Conservation (phyloP, 306 rosid genomes). For the Mimosa bimucronata region DNA sequence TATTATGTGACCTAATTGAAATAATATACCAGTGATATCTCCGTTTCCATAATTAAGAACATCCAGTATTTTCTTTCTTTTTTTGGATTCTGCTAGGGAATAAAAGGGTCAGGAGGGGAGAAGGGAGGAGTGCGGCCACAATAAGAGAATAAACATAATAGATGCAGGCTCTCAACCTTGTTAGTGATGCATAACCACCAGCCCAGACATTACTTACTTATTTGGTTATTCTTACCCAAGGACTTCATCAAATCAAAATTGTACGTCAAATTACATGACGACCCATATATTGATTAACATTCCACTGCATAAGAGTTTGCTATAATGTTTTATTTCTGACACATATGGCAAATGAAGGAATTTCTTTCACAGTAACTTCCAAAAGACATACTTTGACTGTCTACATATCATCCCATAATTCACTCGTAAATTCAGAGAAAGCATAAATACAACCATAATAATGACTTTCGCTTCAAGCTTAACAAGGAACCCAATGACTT, state of each 20-base stretch:
- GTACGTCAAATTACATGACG: not conserved
- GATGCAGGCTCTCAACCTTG: slow-evolving; percentile 16
- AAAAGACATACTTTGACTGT: not conserved
- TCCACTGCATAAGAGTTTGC: slow-evolving; percentile 1
- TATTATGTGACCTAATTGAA: slow-evolving; percentile 5
- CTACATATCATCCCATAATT: not conserved
- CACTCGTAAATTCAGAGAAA: slow-evolving; percentile 3
- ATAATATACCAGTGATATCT: slow-evolving; percentile 1
- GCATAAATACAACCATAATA: not conserved
- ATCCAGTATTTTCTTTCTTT: not conserved
- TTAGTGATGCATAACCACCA: not conserved
- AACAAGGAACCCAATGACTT: not conserved
- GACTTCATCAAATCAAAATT: slow-evolving; percentile 1
- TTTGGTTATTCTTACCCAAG: slow-evolving; percentile 2
- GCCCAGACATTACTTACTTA: slow-evolving; percentile 7
- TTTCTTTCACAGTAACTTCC: slow-evolving; percentile 8
- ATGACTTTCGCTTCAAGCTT: not conserved
- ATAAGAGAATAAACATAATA: not conserved
- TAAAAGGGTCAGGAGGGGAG: not conserved
- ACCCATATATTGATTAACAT: not conserved
- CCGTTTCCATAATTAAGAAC: slow-evolving; percentile 1
- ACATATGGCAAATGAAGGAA: not conserved
- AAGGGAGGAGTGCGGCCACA: not conserved
- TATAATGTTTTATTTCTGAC: not conserved
- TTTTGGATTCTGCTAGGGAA: not conserved